phyloP scores from a whole-genome alignment of 1,139 yeast genomes.

The Saccharomyces hybrid region DNA sequence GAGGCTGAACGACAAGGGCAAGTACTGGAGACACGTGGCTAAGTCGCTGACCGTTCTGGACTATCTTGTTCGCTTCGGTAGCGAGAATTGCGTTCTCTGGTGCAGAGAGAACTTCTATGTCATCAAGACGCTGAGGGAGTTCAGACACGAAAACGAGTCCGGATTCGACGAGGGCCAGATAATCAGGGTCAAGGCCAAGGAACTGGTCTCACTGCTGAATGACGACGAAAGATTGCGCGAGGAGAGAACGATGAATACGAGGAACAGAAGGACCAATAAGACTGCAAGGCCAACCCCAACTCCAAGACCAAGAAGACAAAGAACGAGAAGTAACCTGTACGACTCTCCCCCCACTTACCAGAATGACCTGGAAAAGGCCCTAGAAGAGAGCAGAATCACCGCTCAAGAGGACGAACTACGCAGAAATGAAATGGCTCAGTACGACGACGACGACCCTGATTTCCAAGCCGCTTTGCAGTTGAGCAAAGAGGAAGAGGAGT shows the following conservation, averaged over 20 bases:
- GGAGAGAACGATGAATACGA: conserved; percentile 47
- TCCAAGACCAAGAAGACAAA: conserved; percentile 21
- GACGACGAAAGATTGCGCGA: conserved; percentile 78
- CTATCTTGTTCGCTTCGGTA: conserved; percentile 77
- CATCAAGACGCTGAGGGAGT: conserved; percentile 85
- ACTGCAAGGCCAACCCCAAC: conserved; percentile 18
- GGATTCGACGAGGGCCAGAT: conserved; percentile 82
- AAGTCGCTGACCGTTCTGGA: conserved; percentile 84
- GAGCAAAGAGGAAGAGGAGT: conserved; percentile 82
- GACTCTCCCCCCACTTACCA: conserved; percentile 37
- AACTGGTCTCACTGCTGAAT: conserved; percentile 65
- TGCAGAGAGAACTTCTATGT: conserved; percentile 83
- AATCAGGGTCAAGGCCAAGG: conserved; percentile 86
- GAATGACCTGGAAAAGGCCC: conserved; percentile 74
- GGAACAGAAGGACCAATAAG: conserved; percentile 33
- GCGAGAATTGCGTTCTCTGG: conserved; percentile 92
- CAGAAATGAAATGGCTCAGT: conserved; percentile 35
- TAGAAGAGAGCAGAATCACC: conserved; percentile 73
- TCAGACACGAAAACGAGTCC: conserved; percentile 71
- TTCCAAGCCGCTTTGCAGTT: conserved; percentile 61
- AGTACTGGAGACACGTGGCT: conserved; percentile 96
- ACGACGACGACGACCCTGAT: conserved; percentile 50
- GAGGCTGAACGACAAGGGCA: conserved; percentile 91
- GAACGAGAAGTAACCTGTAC: background rate
- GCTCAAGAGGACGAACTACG: conserved; percentile 78